Base-by-base conservation (phyloP, 371 early-diverging fungal genomes). In the Mortierella polycephala region DNA sequence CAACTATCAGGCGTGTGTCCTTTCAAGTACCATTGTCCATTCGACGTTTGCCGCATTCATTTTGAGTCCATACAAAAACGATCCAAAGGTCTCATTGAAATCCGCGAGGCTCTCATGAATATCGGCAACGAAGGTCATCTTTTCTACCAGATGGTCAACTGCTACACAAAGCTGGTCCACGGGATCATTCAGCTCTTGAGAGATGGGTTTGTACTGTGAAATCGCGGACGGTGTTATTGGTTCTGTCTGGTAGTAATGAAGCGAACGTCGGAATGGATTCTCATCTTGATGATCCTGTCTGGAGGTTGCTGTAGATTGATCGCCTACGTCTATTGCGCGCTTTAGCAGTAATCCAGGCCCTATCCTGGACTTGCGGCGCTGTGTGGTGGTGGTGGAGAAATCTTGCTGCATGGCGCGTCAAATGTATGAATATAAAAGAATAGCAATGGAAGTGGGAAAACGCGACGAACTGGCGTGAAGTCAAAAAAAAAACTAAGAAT, bases 21-120 rank as follows among this genome's bases (percentile, higher is more conserved):
- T 49, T 41, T 14, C n/a, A 16, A 45, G 30, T 73, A 79, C 80
- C 74, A 74, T 71, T 16, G 64, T 62, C 80, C 80, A 80, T 14
- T 73, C 74, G 14, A 80, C 60, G 30, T 73, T 70, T 13, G 63
- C 63, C 4, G 70, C 74, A 57, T 66, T 69, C 70, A 80, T 74
- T 51, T 80, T 73, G 47, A 80, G 74, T 23, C 80, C 80, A 50
- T 73, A 80, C 23, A 80, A 64, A 41, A 80, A 62, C 23, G 80
- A 66, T 7, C 80, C 80, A 70, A 80, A 80, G 18, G 80, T 70
- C 21, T 80, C 80, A 47, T 80, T 80, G 51, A 80, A 80, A 30
- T 66, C 59, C 10, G 80, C 80, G 10, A 80, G 64, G 3, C 70
- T 67, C 14, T 65, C 60, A 50, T 80, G 74, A 21, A 80, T 80